Conservation (phyloP, 441 rosid species). For the Breynia disticha region DNA sequence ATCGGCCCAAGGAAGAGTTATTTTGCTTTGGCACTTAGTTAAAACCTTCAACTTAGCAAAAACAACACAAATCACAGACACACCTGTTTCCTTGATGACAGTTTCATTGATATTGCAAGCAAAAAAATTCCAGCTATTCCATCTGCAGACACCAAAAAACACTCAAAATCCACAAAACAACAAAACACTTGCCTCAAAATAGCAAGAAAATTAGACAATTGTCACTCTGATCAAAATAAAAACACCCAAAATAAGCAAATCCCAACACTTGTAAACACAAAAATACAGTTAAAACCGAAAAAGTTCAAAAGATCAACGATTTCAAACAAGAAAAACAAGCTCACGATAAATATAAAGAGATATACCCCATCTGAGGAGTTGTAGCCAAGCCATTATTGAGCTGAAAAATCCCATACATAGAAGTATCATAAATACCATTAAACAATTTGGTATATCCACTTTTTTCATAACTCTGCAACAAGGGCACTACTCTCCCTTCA, state of each 20-base stretch:
- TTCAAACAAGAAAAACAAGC: neutral
- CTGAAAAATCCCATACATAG: slow-evolving; percentile 67
- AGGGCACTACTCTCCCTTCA: slow-evolving; percentile 39
- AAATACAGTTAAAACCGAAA: no score
- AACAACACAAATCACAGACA: no score
- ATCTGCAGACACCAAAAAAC: slow-evolving; percentile 40
- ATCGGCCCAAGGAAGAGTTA: no score
- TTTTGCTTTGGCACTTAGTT: no score
- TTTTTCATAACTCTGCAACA: slow-evolving; percentile 28
- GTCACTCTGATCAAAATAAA: no score
- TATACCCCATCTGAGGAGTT: slow-evolving; percentile 96
- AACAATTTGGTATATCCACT: slow-evolving; percentile 40
- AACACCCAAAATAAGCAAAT: no score
- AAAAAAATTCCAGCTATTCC: slow-evolving; percentile 99
- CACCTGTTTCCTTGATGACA: slow-evolving; percentile 77
- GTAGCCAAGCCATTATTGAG: slow-evolving; percentile 81
- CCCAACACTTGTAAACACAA: no score
- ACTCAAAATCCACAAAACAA: neutral
- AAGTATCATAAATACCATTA: slow-evolving; percentile 50
- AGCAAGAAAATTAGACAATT: no score
- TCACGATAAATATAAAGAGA: slow-evolving; percentile 5
- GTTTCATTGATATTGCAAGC: slow-evolving; percentile 81
- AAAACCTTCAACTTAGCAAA: no score
- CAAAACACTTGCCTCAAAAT: neutral
- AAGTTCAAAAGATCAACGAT: neutral